phyloP scores from a whole-genome alignment of 169 alveolate species.

The Plasmodium malariae region DNA sequence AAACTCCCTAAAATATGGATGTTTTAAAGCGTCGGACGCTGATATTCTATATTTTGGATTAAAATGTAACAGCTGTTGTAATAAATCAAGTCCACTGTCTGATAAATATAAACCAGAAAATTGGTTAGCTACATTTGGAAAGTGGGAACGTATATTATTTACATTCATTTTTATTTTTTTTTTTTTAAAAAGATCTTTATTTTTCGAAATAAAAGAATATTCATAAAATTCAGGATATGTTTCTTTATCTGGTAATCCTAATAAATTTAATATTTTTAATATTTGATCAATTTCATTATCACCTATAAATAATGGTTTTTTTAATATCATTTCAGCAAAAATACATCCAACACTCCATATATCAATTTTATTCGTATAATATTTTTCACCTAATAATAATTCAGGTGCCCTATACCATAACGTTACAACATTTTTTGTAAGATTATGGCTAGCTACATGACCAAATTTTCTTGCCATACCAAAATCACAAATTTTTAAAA shows the following conservation, averaged over 20 bases:
- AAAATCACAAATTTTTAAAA: slow-evolving; percentile 90
- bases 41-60: slow-evolving; percentile 95
- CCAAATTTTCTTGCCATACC: slow-evolving; percentile 95
- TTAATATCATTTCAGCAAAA: slow-evolving; percentile 92
- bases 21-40: slow-evolving; percentile 95
- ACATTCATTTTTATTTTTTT: slow-evolving; percentile 81
- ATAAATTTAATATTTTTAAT: slow-evolving; percentile 90
- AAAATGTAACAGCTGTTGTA: slow-evolving; percentile 92
- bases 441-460: slow-evolving; percentile 87
- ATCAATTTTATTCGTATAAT: slow-evolving; percentile 96
- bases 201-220: slow-evolving; percentile 76
- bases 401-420: slow-evolving; percentile 99
- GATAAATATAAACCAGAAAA: slow-evolving; percentile 84
- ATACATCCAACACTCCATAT: slow-evolving; percentile 98
- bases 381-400: slow-evolving; percentile 94
- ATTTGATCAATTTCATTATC: slow-evolving; percentile 92
- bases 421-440: slow-evolving; percentile 96
- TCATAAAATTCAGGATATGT: slow-evolving; percentile 83
- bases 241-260: slow-evolving; percentile 93
- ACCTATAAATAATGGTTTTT: slow-evolving; percentile 92
- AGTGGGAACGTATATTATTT: slow-evolving; percentile 71
- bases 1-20: slow-evolving; percentile 87
- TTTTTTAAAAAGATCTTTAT: slow-evolving; percentile 76
- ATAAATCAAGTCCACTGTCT: slow-evolving; percentile 94
- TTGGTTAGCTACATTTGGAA: slow-evolving; percentile 63